Evolutionary conservation across 805 yeast genomes (phyloP), one percentile per base, ranked within the genome.

Genomic region (Wickerhamomyces pijperi): DNA sequence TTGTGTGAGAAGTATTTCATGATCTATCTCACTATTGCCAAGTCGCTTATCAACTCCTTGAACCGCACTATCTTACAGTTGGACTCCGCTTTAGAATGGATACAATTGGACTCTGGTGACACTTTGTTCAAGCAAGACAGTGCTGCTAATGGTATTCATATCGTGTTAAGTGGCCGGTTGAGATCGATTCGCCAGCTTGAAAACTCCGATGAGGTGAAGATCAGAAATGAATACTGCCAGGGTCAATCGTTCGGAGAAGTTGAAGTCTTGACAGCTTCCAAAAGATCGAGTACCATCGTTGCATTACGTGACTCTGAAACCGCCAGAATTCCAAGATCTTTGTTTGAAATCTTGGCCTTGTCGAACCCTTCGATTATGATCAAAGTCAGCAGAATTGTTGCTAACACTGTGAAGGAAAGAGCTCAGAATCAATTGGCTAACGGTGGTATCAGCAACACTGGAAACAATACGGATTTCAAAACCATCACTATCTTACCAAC

Each of bases 191-290:
- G 36, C 20, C 52, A 44, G 37, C 41, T 37, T 35, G 55, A 38
- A 52, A 53, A 28, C 40, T 58, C 40, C 32, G 48, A n/a, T 47
- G 54, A 40, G 38, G 40, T 53, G 14, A 47, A 43, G 11, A 62
- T 76, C 1, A 48, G 78, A 14, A 83, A 82, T 2, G 98, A 90
- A 54, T 79, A 76, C 51, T 95, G 97, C 2, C 95, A 87, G 56
- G 97, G 97, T 6, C 94, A 86, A 49, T 82, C 95, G 32, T 72
- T 92, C 43, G 98, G 97, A 3, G 97, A 90, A 59, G 81, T 92
- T 8, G 98, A 90, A 57, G 97, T 90, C 3, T 66, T 90, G 44
- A 86, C 94, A 0, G 86, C 86, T 12, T 71, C 81, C 11, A 70
- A 77, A 41, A 71, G 94, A 54, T 70, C 75, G 3, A 69, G 69